Evolutionary conservation across 208 protist genomes (phyloP).

Genomic region (Crithidia sp.): DNA sequence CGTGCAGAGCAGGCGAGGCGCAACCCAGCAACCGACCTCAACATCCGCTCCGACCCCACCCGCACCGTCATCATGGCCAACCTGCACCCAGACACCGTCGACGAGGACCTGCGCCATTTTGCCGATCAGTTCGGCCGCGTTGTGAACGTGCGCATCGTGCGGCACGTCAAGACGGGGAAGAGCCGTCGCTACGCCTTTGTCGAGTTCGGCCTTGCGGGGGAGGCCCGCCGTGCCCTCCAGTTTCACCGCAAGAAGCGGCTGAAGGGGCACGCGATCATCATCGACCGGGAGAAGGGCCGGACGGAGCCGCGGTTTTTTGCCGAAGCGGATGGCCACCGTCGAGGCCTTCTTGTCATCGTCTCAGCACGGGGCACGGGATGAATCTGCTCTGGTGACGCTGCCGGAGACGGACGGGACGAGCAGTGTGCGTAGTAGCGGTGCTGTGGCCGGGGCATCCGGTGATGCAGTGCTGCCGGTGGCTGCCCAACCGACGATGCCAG

Average conservation of each 20-base stretch:
- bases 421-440: neutral
- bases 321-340: constrained; percentile 53
- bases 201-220: constrained; percentile 73
- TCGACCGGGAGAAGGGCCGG: constrained; percentile 79
- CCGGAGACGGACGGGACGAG: neutral
- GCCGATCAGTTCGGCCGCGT: constrained; percentile 89
- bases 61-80: constrained; percentile 76
- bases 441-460: neutral
- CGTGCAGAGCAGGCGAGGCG: constrained; percentile 25
- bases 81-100: constrained; percentile 64
- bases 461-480: neutral
- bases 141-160: constrained; percentile 64
- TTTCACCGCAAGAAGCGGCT: constrained; percentile 62
- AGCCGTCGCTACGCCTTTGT: constrained; percentile 86
- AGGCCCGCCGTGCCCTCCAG: constrained; percentile 63
- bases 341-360: constrained; percentile 2
- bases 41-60: constrained; percentile 64
- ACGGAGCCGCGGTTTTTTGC: constrained; percentile 70
- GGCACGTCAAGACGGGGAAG: constrained; percentile 53
- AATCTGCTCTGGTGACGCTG: neutral
- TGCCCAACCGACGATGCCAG: constrained; percentile 7
- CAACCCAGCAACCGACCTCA: constrained; percentile 66
- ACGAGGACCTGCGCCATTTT: constrained; percentile 82
- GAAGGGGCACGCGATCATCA: constrained; percentile 63
- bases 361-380: neutral